phyloP scores from a whole-genome alignment of 768 basidiomycete species.

The Termitomyces sp. region DNA sequence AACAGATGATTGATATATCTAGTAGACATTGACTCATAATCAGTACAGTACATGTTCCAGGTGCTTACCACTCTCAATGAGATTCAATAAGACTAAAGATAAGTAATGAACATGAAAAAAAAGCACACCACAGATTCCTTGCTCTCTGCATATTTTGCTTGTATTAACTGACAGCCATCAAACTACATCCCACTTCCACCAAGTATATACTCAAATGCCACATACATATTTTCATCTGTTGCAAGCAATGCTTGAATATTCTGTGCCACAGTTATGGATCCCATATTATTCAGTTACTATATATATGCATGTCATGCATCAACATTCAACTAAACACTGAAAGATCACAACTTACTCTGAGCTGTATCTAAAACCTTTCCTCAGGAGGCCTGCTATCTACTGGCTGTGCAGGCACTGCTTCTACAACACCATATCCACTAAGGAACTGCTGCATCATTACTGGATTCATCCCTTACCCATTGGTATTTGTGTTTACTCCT shows the following conservation, averaged over 20 bases:
- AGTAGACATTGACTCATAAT: no score
- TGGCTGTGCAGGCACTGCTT: constrained; percentile 39
- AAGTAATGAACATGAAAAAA: no score
- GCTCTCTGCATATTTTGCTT: no score
- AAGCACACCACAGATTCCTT: no score
- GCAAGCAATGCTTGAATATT: constrained; percentile 88
- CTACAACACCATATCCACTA: constrained; percentile 23
- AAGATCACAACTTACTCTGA: constrained; percentile 49
- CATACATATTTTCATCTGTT: constrained; percentile 89
- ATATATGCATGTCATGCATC: not conserved
- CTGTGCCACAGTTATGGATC: constrained; percentile 82
- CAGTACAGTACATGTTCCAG: no score
- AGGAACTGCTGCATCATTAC: no score
- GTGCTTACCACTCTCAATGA: no score
- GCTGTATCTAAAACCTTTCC: constrained; percentile 86
- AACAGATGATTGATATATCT: no score
- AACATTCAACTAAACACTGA: not conserved
- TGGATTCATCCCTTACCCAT: no score
- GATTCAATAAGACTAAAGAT: no score
- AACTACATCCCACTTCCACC: constrained; percentile 53
- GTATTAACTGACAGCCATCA: no score
- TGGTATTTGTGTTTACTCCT: no score
- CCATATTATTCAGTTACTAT: constrained; percentile 94
- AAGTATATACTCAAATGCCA: constrained; percentile 91
- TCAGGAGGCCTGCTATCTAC: constrained; percentile 75